Base-by-base conservation (phyloP, 768 basidiomycete genomes). In the Daedalea quercina region DNA sequence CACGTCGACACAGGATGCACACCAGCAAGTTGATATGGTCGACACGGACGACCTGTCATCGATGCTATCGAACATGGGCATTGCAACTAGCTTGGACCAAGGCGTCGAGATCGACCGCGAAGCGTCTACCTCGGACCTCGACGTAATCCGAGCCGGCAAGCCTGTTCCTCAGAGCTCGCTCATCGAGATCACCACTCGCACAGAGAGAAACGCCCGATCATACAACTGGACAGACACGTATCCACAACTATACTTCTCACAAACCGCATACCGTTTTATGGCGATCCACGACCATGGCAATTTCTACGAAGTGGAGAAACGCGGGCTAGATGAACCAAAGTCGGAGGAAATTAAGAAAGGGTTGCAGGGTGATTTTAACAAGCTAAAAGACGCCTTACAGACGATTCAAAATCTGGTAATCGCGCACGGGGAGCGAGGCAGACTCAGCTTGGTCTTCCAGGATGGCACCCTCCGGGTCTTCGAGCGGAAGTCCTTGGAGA, bases 161-260 rank as follows among this genome's bases (percentile, higher is more conserved):
- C 54, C 70, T 19, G 67, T 71, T 15, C 67, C 71, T 6, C 75
- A 76, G 50, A 54, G 64, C 1, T 51, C 63, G 43, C 26, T 75
- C 12, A 55, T 66, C 17, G 67, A 69, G 52, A 51, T 69, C 17
- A 57, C 55, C 26, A 67, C 66, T 9, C 62, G 63, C 34, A 60
- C 66, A 24, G 20, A 28, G 12, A 52, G 28, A 9, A 55, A 47
- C 35, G 56, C 57, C 20, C 37, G 51, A 35, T n/a, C 46, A 23
- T 60, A 67, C 53, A 70, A 84, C 60, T 87, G 84, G 84, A 68
- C 60, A 22, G 82, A 85, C 15, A 68, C 71, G 1, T 87, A 81
- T 63, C 78, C 81, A 0, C 86, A 88, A 61, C 67, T 88, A 13
- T 83, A 77, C 62, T 75, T 90, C 51, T 86, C 87, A 4, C 82